Evolutionary conservation across 2,329 filamentous ascomycete genomes (phyloP).

Genomic region (Aureobasidium musti): DNA sequence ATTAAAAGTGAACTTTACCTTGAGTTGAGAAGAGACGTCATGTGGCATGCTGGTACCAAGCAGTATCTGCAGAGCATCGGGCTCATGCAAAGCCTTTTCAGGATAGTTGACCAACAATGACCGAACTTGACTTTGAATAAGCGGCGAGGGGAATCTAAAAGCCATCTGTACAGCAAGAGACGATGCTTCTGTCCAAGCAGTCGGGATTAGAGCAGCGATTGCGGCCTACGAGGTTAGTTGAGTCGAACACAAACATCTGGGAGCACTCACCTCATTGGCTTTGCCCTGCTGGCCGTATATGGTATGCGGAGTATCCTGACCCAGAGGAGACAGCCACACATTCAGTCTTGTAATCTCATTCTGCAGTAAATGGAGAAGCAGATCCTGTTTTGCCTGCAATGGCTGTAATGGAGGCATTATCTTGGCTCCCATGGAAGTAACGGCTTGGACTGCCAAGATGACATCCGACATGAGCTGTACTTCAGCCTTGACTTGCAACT

Average conservation of each 20-base stretch:
- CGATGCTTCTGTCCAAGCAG: slow-evolving; percentile 85
- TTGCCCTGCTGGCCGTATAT: slow-evolving; percentile 31
- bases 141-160: slow-evolving; percentile 74
- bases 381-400: slow-evolving; percentile 74
- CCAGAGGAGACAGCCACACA: slow-evolving; percentile 87
- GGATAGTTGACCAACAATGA: slow-evolving; percentile 80
- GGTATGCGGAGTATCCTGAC: slow-evolving; percentile 53
- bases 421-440: slow-evolving; percentile 60
- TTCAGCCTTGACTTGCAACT: slow-evolving; percentile 91
- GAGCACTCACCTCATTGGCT: slow-evolving; percentile 23
- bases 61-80: slow-evolving; percentile 80
- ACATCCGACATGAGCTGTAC: slow-evolving; percentile 79
- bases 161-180: slow-evolving; percentile 84
- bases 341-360: slow-evolving; percentile 80
- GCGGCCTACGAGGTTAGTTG: not conserved
- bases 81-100: slow-evolving; percentile 75
- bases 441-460: slow-evolving; percentile 63
- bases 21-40: slow-evolving; percentile 82
- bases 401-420: slow-evolving; percentile 59
- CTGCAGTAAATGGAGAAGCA: slow-evolving; percentile 77
- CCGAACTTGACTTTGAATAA: slow-evolving; percentile 73
- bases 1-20: slow-evolving; percentile 41
- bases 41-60: slow-evolving; percentile 73
- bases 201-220: slow-evolving; percentile 61
- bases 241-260: not conserved